Percentiles rank a stretch among this genome's conserved stretches.
phyloP scores from a whole-genome alignment of 2,329 filamentous ascomycete genomes.

The Rosellinia necatrix region DNA sequence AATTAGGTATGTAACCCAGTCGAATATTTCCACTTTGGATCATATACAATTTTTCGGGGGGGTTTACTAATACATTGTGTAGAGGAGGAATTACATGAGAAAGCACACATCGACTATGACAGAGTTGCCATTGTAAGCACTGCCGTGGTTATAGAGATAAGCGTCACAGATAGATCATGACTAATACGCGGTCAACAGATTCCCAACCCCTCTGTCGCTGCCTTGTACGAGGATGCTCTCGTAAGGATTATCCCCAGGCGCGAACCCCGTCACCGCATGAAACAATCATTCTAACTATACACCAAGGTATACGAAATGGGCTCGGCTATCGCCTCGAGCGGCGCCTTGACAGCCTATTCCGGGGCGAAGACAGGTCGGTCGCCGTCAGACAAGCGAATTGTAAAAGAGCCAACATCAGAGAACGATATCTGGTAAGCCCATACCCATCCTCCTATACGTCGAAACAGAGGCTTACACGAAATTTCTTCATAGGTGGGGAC shows the following conservation, averaged over 20 bases:
- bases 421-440: slow-evolving; percentile 78
- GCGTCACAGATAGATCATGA: slow-evolving; percentile 7
- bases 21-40: too few species aligned
- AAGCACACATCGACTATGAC: slow-evolving; percentile 98
- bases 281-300: slow-evolving; percentile 28
- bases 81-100: slow-evolving; percentile 95
- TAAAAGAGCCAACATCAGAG: slow-evolving; percentile 87
- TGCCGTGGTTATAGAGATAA: background rate
- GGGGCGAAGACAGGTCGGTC: slow-evolving; percentile 98
- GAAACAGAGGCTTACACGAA: slow-evolving; percentile 36
- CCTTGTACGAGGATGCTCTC: slow-evolving; percentile 98
- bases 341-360: slow-evolving; percentile 95
- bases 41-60: too few species aligned
- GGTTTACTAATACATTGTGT: slow-evolving; percentile 30
- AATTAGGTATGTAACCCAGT: slow-evolving; percentile 67
- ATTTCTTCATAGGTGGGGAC: slow-evolving; percentile 71
- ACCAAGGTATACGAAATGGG: slow-evolving; percentile 80
- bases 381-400: slow-evolving; percentile 95
- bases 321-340: slow-evolving; percentile 93
- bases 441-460: background rate
- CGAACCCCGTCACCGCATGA: slow-evolving; percentile 13
- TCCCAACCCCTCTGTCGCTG: slow-evolving; percentile 92
- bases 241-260: slow-evolving; percentile 51
- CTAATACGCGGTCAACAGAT: slow-evolving; percentile 51
- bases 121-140: slow-evolving; percentile 89